These are phyloP conservation scores for Leishmania aethiopica DNA, from an alignment of 208 protist genomes.

Conservation along the genomic window DNA sequence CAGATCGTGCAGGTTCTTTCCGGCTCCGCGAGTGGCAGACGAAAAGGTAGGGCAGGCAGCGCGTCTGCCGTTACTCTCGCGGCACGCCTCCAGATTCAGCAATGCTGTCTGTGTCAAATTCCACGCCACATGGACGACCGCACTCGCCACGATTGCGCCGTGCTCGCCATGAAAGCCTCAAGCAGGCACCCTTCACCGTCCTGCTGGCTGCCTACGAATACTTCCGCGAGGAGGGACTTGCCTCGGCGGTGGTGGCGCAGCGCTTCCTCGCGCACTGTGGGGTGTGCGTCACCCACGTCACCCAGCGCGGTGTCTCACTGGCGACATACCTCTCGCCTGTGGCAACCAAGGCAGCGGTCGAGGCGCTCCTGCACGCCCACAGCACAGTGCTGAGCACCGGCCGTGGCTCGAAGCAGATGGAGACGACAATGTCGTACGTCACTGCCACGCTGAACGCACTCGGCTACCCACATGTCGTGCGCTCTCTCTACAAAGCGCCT, in stretches of 20 bases:
- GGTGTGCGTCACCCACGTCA: slow-evolving; percentile 30
- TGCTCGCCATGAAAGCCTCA: slow-evolving; percentile 44
- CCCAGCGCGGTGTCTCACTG: slow-evolving; percentile 32
- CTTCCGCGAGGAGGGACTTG: slow-evolving; percentile 20
- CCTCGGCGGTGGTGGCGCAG: slow-evolving; percentile 44
- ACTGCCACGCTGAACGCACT: slow-evolving; percentile 59
- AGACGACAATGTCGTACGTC: slow-evolving; percentile 72
- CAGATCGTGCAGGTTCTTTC: slow-evolving; percentile 43
- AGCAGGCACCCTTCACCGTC: slow-evolving; percentile 23
- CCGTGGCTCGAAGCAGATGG: slow-evolving; percentile 35
- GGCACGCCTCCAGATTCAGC: slow-evolving; percentile 30
- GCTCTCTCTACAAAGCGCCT: slow-evolving; percentile 37
- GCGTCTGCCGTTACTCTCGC: background rate
- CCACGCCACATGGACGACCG: slow-evolving; percentile 14
- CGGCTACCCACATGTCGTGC: slow-evolving; percentile 36
- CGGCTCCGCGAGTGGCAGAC: background rate
- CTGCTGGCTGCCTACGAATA: slow-evolving; percentile 41
- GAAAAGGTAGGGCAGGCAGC: background rate
- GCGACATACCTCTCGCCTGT: slow-evolving; percentile 8
- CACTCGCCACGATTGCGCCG: slow-evolving; percentile 30
- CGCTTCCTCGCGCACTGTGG: slow-evolving; percentile 84
- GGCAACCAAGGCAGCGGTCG: background rate
- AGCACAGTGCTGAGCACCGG: slow-evolving; percentile 25
- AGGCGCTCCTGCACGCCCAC: slow-evolving; percentile 40
- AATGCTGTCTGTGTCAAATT: slow-evolving; percentile 30